These are phyloP conservation scores for Glycine soja DNA, from an alignment of 306 rosid species.

Conservation along the genomic window DNA sequence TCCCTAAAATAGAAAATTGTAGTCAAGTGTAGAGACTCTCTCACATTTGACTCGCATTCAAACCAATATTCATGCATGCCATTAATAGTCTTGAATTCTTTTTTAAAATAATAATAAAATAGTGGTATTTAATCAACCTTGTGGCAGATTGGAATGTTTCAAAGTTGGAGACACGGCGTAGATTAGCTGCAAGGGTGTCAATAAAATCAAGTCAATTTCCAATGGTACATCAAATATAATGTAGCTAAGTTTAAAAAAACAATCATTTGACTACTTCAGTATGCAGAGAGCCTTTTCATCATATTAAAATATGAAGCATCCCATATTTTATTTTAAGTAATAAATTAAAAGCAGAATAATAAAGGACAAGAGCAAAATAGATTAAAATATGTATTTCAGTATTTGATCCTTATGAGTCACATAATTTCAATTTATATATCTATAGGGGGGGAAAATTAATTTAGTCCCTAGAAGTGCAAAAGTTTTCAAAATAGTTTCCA, in stretches of 20 bases:
- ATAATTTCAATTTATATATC: background rate
- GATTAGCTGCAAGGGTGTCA: conserved; percentile 77
- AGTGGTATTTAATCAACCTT: conserved; percentile 60
- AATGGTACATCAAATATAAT: conserved; percentile 19
- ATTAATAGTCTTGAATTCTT: background rate
- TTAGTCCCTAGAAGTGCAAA: no score
- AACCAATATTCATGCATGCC: conserved; percentile 30
- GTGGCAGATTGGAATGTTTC: conserved; percentile 85
- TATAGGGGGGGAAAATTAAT: no score
- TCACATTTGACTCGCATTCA: conserved; percentile 27
- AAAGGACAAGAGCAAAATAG: background rate
- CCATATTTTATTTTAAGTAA: background rate
- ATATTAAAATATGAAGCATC: background rate
- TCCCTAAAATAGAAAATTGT: background rate
- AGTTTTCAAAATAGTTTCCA: no score
- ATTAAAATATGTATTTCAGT: background rate
- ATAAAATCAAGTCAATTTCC: conserved; percentile 41
- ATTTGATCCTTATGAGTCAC: background rate
- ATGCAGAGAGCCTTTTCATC: background rate
- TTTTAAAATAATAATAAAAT: background rate
- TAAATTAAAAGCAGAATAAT: background rate
- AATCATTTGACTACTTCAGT: conserved; percentile 15
- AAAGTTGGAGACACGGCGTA: conserved; percentile 79
- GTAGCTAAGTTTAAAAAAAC: background rate
- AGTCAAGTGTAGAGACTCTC: background rate